phyloP scores from a whole-genome alignment of 768 basidiomycete genomes.

The Pleurotus giganteus region DNA sequence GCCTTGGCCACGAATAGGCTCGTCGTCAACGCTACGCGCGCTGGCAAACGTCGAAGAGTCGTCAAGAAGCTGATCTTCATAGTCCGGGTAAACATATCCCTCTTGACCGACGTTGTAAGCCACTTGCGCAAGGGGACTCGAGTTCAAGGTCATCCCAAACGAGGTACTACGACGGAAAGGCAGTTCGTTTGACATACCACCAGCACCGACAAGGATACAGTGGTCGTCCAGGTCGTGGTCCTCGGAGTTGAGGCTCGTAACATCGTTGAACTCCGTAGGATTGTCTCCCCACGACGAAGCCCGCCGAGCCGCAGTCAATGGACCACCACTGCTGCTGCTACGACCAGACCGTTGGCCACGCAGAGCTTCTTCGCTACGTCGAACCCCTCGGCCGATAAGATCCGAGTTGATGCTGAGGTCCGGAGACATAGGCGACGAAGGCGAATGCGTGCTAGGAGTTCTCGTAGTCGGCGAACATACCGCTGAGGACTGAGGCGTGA shows the following conservation, averaged over 20 bases:
- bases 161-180: conserved; percentile 4
- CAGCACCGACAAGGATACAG: conserved; percentile 27
- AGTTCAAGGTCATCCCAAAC: not conserved
- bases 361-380: conserved; percentile 47
- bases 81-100: conserved; percentile 1
- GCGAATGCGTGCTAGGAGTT: conserved; percentile 3
- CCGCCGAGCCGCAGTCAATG: conserved; percentile 45
- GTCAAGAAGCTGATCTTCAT: conserved; percentile 31
- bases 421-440: not conserved
- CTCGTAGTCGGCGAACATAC: not conserved
- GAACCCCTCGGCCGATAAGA: conserved; percentile 17
- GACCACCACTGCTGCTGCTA: conserved; percentile 15
- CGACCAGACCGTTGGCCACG: conserved; percentile 23
- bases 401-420: conserved; percentile 8
- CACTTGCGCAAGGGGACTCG: conserved; percentile 14
- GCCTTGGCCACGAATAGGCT: conserved; percentile 2
- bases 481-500: conserved; percentile 2
- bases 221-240: conserved; percentile 41
- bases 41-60: conserved; percentile 54
- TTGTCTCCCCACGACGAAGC: conserved; percentile 68
- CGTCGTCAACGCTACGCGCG: conserved; percentile 36
- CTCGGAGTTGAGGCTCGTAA: conserved; percentile 31
- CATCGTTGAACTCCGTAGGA: conserved; percentile 30
- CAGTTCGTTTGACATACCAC: conserved; percentile 12
- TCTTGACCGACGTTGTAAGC: conserved; percentile 10